Conservation (phyloP, 2,329 filamentous ascomycete species). For the Aquanectria penicillioides region DNA sequence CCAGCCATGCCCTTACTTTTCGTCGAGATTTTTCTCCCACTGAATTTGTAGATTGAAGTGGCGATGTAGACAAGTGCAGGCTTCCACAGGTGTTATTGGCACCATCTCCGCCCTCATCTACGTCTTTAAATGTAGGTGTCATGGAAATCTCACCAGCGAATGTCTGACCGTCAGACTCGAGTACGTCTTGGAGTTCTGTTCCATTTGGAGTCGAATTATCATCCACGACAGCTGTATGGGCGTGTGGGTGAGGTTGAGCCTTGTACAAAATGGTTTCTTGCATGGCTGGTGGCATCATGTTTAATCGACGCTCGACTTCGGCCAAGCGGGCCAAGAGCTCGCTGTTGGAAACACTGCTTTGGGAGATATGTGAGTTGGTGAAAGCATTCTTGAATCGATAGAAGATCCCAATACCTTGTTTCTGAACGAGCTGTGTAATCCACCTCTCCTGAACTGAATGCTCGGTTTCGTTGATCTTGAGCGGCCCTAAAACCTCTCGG, state of each 20-base stretch:
- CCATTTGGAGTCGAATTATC: slow-evolving; percentile 16
- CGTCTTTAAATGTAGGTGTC: slow-evolving; percentile 24
- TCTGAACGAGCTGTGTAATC: neutral
- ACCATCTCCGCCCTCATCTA: slow-evolving; percentile 1
- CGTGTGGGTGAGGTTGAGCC: neutral
- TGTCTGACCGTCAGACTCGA: slow-evolving; percentile 30
- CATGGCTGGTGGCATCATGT: neutral
- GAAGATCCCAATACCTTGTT: neutral
- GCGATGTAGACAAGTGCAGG: neutral
- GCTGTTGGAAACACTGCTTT: neutral
- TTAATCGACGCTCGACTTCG: slow-evolving; percentile 6
- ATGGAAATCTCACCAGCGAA: slow-evolving; percentile 32
- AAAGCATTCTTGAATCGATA: too few species aligned
- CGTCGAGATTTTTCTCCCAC: neutral
- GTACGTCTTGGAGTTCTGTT: slow-evolving; percentile 18
- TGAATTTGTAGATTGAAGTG: neutral
- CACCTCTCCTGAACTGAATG: neutral
- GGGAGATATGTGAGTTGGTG: neutral
- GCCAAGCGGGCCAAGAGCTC: neutral
- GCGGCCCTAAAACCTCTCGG: slow-evolving; percentile 9
- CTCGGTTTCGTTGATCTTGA: neutral
- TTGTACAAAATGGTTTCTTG: neutral
- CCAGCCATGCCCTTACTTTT: slow-evolving; percentile 21
- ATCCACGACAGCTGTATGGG: neutral
- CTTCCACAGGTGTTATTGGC: neutral